Evolutionary conservation across 1,139 yeast genomes (phyloP).

Genomic region (Yamadazyma spencermartinsiae): DNA sequence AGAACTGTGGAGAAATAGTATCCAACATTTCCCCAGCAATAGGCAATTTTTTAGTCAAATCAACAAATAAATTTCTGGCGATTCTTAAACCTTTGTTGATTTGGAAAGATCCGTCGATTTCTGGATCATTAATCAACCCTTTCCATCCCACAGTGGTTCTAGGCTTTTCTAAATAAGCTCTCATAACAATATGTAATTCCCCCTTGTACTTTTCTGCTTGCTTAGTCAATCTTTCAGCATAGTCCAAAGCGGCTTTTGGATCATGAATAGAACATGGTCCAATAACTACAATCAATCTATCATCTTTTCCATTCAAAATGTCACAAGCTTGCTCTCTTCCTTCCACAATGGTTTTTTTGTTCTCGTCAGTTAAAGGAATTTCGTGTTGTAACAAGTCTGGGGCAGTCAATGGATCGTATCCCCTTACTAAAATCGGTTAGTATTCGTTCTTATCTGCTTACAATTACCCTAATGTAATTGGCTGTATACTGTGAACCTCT

Average conservation of each 20-base stretch:
- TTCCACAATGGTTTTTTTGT: conserved; percentile 60
- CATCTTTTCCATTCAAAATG: conserved; percentile 74
- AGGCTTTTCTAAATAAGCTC: conserved; percentile 97
- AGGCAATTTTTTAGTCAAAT: conserved; percentile 78
- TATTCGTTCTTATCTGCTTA: no score
- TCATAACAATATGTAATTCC: conserved; percentile 86
- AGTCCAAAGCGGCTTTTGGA: conserved; percentile 83
- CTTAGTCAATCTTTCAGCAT: conserved; percentile 68
- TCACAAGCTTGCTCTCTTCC: conserved; percentile 79
- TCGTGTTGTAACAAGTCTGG: conserved; percentile 95
- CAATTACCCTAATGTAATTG: conserved; percentile 1
- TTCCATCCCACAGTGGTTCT: conserved; percentile 99
- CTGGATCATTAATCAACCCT: conserved; percentile 96
- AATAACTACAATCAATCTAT: conserved; percentile 76
- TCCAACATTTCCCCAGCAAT: conserved; percentile 98
- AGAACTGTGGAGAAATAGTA: conserved; percentile 96
- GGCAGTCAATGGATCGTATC: conserved; percentile 93
- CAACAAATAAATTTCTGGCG: conserved; percentile 81
- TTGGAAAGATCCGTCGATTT: conserved; percentile 86
- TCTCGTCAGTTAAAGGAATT: conserved; percentile 63
- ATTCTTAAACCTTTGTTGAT: conserved; percentile 92
- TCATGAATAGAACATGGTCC: conserved; percentile 99
- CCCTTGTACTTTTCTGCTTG: conserved; percentile 67
- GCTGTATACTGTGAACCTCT: no score
- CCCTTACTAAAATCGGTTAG: conserved; percentile 40